Percentiles rank a stretch among this genome's conserved stretches.
These are phyloP conservation scores for Globisporangium solare DNA, from an alignment of 352 stramenopile genomes.

Conservation along the genomic window DNA sequence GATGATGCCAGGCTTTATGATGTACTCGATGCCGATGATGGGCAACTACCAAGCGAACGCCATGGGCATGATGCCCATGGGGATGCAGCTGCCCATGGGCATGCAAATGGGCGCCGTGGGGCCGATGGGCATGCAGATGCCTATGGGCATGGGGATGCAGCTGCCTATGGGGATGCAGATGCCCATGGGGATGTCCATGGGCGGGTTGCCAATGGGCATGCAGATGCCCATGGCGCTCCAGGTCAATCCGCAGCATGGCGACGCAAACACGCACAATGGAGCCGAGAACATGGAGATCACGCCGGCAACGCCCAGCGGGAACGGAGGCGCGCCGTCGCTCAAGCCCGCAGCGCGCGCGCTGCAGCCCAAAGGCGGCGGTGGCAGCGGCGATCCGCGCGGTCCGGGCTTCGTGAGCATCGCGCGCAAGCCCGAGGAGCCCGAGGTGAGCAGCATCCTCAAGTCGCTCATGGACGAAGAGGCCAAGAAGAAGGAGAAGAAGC, in stretches of 20 bases:
- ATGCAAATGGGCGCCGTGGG: constrained; percentile 12
- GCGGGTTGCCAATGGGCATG: constrained; percentile 31
- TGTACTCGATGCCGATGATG: constrained; percentile 82
- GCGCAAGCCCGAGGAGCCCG: constrained; percentile 70
- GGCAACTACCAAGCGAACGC: constrained; percentile 39
- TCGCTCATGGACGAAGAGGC: constrained; percentile 84
- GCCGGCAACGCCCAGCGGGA: not conserved
- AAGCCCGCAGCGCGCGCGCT: constrained; percentile 26
- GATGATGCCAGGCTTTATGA: constrained; percentile 83
- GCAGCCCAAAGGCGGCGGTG: constrained; percentile 42
- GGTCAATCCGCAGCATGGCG: constrained; percentile 29
- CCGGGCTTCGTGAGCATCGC: constrained; percentile 74
- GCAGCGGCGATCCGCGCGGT: constrained; percentile 16
- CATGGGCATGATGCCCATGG: constrained; percentile 44
- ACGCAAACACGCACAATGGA: constrained; percentile 7
- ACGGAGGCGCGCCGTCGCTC: constrained; percentile 13
- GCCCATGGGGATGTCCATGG: constrained; percentile 18
- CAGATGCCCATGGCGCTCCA: constrained; percentile 35
- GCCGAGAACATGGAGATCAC: not conserved
- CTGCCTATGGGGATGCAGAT: constrained; percentile 13
- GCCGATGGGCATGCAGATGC: constrained; percentile 22
- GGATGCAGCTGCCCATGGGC: constrained; percentile 25
- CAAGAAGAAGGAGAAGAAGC: constrained; percentile 88
- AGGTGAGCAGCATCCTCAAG: constrained; percentile 85
- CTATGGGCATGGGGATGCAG: constrained; percentile 28